Percentiles rank a stretch among this genome's conserved stretches.
These are phyloP conservation scores for Quercus tomentella DNA, from an alignment of 331 rosid genomes.

Conservation along the genomic window DNA sequence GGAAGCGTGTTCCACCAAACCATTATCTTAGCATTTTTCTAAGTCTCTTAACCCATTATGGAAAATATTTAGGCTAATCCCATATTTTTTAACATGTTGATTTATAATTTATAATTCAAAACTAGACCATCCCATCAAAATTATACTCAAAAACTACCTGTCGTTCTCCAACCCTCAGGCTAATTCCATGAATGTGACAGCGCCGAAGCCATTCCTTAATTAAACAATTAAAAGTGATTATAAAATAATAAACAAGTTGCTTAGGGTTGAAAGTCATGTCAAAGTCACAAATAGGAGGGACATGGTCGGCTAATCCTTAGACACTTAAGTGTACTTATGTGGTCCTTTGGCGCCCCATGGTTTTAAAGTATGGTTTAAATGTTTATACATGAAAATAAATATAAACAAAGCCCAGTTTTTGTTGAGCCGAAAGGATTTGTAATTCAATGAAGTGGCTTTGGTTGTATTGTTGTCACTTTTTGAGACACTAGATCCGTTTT, in stretches of 20 bases:
- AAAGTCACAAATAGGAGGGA: conserved; percentile 23
- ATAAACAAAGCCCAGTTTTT: conserved; percentile 8
- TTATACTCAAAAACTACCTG: not conserved
- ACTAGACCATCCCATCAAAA: not conserved
- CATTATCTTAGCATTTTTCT: conserved; percentile 1
- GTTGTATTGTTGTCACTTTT: conserved; percentile 54
- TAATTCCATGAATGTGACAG: conserved; percentile 17
- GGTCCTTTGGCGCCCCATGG: conserved; percentile 23
- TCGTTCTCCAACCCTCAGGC: not conserved
- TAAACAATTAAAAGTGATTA: conserved; percentile 13
- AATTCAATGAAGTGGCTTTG: conserved; percentile 39
- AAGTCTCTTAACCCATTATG: not conserved
- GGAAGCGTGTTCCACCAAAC: conserved; percentile 10
- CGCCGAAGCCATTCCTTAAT: not conserved
- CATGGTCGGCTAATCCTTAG: conserved; percentile 43
- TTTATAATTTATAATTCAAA: not conserved
- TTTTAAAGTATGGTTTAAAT: conserved; percentile 8
- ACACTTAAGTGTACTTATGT: conserved; percentile 37
- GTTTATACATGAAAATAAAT: conserved; percentile 4
- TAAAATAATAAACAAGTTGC: conserved; percentile 19
- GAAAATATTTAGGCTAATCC: not conserved
- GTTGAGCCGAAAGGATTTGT: conserved; percentile 9
- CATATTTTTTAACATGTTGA: not conserved
- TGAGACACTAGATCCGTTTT: conserved; percentile 60
- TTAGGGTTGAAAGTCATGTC: conserved; percentile 17